These are phyloP conservation scores for Fusarium stilboides DNA, from an alignment of 2,329 filamentous ascomycete species.

Conservation along the genomic window DNA sequence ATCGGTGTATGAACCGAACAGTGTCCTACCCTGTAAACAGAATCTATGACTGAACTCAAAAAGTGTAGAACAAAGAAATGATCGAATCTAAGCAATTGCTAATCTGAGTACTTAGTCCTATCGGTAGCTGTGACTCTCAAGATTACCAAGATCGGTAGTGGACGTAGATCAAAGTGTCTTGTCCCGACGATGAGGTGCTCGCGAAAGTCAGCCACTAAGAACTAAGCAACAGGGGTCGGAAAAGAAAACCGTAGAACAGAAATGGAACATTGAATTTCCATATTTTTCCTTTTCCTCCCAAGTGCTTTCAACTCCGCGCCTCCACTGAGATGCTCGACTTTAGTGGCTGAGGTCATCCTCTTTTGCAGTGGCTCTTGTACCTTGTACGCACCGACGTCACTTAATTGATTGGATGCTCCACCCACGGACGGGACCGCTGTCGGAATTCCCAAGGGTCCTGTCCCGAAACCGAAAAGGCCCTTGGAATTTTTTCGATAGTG, in stretches of 20 bases:
- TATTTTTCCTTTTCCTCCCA: too few species aligned
- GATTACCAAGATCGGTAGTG: slow-evolving; percentile 8
- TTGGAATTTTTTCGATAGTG: slow-evolving; percentile 2
- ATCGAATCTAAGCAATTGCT: not conserved
- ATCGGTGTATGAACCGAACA: not conserved
- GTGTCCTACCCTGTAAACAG: slow-evolving; percentile 2
- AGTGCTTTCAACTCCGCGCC: slow-evolving; percentile 10
- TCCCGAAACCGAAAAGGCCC: slow-evolving; percentile 1
- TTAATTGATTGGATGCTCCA: slow-evolving; percentile 2
- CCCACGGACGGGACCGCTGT: slow-evolving; percentile 15
- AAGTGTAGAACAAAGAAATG: not conserved
- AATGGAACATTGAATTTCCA: slow-evolving; percentile 29
- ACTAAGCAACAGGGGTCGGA: slow-evolving; percentile 31
- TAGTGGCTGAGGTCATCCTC: slow-evolving; percentile 35
- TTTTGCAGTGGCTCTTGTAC: slow-evolving; percentile 31
- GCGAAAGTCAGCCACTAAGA: slow-evolving; percentile 19
- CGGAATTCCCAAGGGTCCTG: slow-evolving; percentile 17
- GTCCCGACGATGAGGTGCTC: slow-evolving; percentile 25
- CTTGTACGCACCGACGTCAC: slow-evolving; percentile 33
- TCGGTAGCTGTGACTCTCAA: slow-evolving; percentile 14
- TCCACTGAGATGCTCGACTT: slow-evolving; percentile 28
- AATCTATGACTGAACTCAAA: not conserved
- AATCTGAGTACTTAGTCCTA: not conserved
- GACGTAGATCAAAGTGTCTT: slow-evolving; percentile 16
- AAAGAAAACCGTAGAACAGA: slow-evolving; percentile 35